Evolutionary conservation across 495 filamentous ascomycete genomes (phyloP).

Genomic region (Antarctomyces pellizariae): DNA sequence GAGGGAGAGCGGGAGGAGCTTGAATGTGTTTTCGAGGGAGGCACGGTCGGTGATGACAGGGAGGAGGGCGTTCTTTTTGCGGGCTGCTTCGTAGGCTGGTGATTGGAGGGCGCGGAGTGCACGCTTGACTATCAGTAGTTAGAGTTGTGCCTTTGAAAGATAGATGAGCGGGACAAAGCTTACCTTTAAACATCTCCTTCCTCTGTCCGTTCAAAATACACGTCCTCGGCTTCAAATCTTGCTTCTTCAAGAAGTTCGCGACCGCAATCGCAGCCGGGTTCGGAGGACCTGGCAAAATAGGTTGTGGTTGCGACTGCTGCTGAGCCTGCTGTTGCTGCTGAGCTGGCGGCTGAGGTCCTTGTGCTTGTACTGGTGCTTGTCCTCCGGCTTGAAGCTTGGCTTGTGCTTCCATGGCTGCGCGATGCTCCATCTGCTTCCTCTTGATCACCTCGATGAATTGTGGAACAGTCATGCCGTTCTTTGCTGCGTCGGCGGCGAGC

Average conservation of each 20-base stretch:
- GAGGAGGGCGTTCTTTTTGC: conserved; percentile 69
- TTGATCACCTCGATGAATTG: conserved; percentile 46
- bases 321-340: conserved; percentile 20
- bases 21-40: conserved; percentile 78
- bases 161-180: too few relatives aligned
- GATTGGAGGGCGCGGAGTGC: conserved; percentile 84
- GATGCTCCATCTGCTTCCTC: conserved; percentile 36
- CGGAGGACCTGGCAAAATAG: conserved; percentile 48
- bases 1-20: conserved; percentile 86
- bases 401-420: conserved; percentile 39
- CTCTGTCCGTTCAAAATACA: conserved; percentile 89
- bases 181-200: conserved; percentile 96
- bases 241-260: conserved; percentile 65
- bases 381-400: conserved; percentile 38
- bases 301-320: conserved; percentile 26
- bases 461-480: conserved; percentile 51
- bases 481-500: conserved; percentile 50
- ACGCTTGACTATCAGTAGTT: conserved; percentile 92
- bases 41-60: conserved; percentile 71
- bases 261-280: conserved; percentile 76
- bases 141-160: too few relatives aligned
- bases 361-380: conserved; percentile 22
- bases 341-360: conserved; percentile 14
- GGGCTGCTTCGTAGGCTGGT: conserved; percentile 65
- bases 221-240: conserved; percentile 75